Conservation (phyloP, 805 yeast species). For the Wickerhamiella slavikovae region DNA sequence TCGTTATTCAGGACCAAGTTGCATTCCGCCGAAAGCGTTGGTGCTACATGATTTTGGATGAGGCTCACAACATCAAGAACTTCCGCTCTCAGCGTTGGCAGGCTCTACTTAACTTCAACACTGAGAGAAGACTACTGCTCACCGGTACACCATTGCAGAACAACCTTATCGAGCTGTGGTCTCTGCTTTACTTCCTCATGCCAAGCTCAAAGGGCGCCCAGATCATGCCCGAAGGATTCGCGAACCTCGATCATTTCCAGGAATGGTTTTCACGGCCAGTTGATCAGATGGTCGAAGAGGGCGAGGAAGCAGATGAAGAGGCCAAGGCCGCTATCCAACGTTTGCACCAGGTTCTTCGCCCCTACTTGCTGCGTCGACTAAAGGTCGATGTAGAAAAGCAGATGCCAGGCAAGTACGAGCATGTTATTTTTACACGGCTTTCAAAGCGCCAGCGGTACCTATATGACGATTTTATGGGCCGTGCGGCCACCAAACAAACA, state of each 20-base stretch:
- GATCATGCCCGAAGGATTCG: constrained; percentile 82
- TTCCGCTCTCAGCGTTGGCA: constrained; percentile 96
- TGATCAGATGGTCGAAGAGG: constrained; percentile 72
- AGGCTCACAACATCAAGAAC: constrained; percentile 94
- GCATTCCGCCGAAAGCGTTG: constrained; percentile 81
- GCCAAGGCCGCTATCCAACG: constrained; percentile 71
- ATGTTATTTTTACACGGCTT: constrained; percentile 73
- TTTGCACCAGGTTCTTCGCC: constrained; percentile 82
- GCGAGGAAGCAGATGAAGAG: constrained; percentile 42
- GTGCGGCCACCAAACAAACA: constrained; percentile 89
- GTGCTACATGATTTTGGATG: constrained; percentile 94
- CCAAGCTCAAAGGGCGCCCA: constrained; percentile 50
- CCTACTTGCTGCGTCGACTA: constrained; percentile 73
- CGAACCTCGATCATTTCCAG: constrained; percentile 86
- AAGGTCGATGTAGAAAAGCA: constrained; percentile 96
- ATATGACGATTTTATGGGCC: constrained; percentile 91
- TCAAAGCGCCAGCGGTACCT: constrained; percentile 81
- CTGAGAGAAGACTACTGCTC: constrained; percentile 64
- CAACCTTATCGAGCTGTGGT: constrained; percentile 90
- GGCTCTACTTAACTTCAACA: constrained; percentile 79
- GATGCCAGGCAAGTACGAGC: constrained; percentile 97
- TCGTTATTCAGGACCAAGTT: constrained; percentile 93
- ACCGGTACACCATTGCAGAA: constrained; percentile 98
- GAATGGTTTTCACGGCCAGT: constrained; percentile 99
- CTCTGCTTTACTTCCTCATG: constrained; percentile 83